These are phyloP conservation scores for Boletus subparvulus DNA, from an alignment of 768 basidiomycete genomes.

Conservation along the genomic window DNA sequence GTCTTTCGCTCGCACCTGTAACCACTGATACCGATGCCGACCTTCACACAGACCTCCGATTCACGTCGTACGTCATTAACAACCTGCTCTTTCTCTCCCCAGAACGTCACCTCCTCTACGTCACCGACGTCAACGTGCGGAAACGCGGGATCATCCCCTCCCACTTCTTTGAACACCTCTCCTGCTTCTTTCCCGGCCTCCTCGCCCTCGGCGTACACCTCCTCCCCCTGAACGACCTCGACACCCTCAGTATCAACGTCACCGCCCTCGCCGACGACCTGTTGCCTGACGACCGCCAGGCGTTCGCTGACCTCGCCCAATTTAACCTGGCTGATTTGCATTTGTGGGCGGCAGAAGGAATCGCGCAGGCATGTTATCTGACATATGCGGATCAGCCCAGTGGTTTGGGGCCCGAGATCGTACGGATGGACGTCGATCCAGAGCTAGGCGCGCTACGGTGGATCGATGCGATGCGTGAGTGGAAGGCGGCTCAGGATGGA, in stretches of 20 bases:
- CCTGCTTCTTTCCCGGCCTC: conserved; percentile 77
- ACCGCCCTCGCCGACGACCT: conserved; percentile 55
- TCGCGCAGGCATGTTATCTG: conserved; percentile 70
- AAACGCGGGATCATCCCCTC: conserved; percentile 32
- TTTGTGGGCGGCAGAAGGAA: conserved; percentile 71
- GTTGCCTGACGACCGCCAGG: conserved; percentile 37
- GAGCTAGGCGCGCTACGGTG: conserved; percentile 16
- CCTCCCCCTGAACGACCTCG: conserved; percentile 55
- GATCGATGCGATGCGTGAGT: conserved; percentile 40
- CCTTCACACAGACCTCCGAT: conserved; percentile 49
- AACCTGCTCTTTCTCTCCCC: conserved; percentile 39
- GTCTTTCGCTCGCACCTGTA: conserved; percentile 17
- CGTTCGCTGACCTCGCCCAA: conserved; percentile 38
- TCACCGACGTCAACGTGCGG: conserved; percentile 47
- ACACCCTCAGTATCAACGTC: conserved; percentile 46
- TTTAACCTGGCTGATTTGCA: conserved; percentile 61
- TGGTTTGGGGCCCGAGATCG: conserved; percentile 63
- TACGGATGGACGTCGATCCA: conserved; percentile 15
- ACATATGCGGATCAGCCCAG: conserved; percentile 69
- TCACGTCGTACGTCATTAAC: conserved; percentile 59
- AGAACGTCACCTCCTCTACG: conserved; percentile 44
- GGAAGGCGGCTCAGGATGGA: conserved; percentile 31
- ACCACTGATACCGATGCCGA: conserved; percentile 27
- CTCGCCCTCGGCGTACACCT: conserved; percentile 69
- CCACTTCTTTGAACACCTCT: conserved; percentile 65